Base-by-base conservation (phyloP, 2,329 filamentous ascomycete genomes). In the Falciphora oryzae region DNA sequence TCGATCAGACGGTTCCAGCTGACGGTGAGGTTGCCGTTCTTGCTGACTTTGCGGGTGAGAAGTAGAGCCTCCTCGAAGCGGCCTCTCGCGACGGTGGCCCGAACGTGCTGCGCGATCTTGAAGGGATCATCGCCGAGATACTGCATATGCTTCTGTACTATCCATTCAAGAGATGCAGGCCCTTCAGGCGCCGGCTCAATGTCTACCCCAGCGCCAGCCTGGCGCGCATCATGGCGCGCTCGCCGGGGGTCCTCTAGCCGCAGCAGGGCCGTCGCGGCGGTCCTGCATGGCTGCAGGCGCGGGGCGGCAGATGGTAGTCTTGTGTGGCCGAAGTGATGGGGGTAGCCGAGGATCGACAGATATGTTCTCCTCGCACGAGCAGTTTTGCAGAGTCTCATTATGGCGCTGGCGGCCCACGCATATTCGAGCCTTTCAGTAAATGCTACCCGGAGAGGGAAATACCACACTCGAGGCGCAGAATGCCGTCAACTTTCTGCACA, bases 1-100 rank as follows among this genome's bases (percentile, higher is more conserved):
- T 89, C 84, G 65, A 99, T 88, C 59, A 97, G 76, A 72, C 91
- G 85, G 75, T 98, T 98, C 93, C 94, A 99, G 65, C 90, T 88
- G 65, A 96, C 93, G 4, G 85, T 80, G 68, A 89, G 87, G 65
- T 87, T 79, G 68, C 84, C 81, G 0, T 80, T 75, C 68, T 83
- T 86, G 74, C 88, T 92, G n/a, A 89, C 89, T 69, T 83, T 80
- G 65, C 89, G 86, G 53, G 89, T 85, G 66, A 96, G 74, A 27
- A 85, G 78, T 57, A 89, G 75, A 31, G 93, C 92, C 71, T 92
- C 87, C 2, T 87, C 84, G 53, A 83, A 83, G 38, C 87, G 80
- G 57, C 83, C 83, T 65, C 83, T 81, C 6, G 73, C 74, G 61
- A 98, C 78, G 25, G 86, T 79, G 62, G 80, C 79, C 63, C 80